Base-by-base conservation (phyloP, 805 yeast species). In the Ascoidea tarda region DNA sequence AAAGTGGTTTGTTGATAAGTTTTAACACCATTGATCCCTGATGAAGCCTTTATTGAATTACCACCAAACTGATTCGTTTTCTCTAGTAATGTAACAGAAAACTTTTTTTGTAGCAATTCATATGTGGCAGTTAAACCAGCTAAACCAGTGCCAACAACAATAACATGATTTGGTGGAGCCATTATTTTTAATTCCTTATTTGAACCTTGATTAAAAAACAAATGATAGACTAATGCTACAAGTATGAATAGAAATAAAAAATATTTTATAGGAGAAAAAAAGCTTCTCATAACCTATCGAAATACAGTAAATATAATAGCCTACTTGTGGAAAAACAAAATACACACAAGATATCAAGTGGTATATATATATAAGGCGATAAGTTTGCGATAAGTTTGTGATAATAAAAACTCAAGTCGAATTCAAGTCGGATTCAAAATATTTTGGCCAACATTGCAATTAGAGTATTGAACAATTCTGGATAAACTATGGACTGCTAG, bases 41-140 rank as follows among this genome's bases (percentile, higher is more conserved):
- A 75, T 3, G 82, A 76, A 0, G 84, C 84, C 62, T 78, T 79
- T 52, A 73, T 71, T 2, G 83, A 78, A 57, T 79, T 79, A 5
- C 84, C 83, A 33, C 84, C 84, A 42, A 76, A 60, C 33, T 67
- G 66, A 12, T 63, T 64, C 0, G 72, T 64, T 58, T 79, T 79
- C 52, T 79, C 84, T 2, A 79, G 52, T 5, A 79, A 53, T 0
- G 71, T 59, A 4, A 79, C 77, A 0, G 75, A 70, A 28, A 67
- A 55, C 12, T 73, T 71, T 46, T 69, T 63, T 31, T 64, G 61
- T 6, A 67, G 58, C 21, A 75, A 57, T 53, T 69, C 69, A 46
- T 71, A 62, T 12, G 73, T 63, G 10, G 77, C 68, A 4, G 78
- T 68, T 38, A 79, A 60, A 1, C 83, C 84, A 4, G 83, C 82